A percentile compares a stretch with the other conserved stretches of the same genome.
phyloP scores from a whole-genome alignment of 1,284 basidiomycete genomes.

The Meira nashicola region DNA sequence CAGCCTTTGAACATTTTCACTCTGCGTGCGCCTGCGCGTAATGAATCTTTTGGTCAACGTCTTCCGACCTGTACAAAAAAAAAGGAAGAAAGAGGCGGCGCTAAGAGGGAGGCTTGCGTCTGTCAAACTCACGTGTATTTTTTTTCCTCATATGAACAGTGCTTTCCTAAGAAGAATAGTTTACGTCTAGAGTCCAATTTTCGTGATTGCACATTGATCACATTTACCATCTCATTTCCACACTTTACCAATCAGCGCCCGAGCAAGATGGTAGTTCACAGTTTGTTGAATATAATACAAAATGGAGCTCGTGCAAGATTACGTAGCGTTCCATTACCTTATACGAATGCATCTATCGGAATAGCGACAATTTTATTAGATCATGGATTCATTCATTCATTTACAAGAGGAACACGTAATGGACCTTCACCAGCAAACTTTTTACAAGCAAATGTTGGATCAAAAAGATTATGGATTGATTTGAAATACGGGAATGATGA shows the following conservation, averaged over 20 bases:
- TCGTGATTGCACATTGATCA: too few relatives aligned
- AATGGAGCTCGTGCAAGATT: slow-evolving; percentile 81
- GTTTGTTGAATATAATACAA: slow-evolving; percentile 77
- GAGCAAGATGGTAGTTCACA: slow-evolving; percentile 58
- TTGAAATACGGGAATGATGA: slow-evolving; percentile 79
- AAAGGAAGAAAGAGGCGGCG: too few relatives aligned
- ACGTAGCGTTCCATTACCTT: slow-evolving; percentile 66
- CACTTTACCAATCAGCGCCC: too few relatives aligned
- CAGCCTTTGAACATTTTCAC: too few relatives aligned
- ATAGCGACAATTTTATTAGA: slow-evolving; percentile 79
- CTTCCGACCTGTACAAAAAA: too few relatives aligned
- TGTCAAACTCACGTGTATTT: neutral
- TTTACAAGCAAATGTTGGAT: slow-evolving; percentile 55
- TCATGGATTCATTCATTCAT: slow-evolving; percentile 72
- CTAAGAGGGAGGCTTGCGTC: too few relatives aligned
- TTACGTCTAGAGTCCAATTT: too few relatives aligned
- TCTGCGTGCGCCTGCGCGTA: too few relatives aligned
- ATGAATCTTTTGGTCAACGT: too few relatives aligned
- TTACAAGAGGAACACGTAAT: slow-evolving; percentile 72
- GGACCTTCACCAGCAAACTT: slow-evolving; percentile 56
- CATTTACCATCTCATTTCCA: too few relatives aligned
- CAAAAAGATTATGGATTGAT: slow-evolving; percentile 69
- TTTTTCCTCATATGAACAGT: neutral
- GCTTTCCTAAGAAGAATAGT: neutral
- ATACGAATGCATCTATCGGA: slow-evolving; percentile 74